These are phyloP conservation scores for Phytophthora parvispora DNA, from an alignment of 352 stramenopile genomes.

Conservation along the genomic window DNA sequence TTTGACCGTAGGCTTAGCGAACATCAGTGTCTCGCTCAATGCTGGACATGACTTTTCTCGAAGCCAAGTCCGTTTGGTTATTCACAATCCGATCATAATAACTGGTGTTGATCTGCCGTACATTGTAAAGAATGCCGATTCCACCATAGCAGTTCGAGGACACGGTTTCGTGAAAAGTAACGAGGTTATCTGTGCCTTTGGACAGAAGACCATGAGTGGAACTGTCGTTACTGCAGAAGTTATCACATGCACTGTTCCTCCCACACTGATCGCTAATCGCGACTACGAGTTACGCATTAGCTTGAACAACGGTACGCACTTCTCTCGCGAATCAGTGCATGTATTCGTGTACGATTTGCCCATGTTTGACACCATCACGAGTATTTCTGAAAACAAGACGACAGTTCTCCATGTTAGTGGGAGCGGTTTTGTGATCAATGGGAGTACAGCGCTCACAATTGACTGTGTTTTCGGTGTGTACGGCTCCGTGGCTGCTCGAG, in stretches of 20 bases:
- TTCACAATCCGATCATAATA: conserved; percentile 34
- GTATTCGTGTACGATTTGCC: conserved; percentile 34
- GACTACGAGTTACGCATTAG: conserved; percentile 41
- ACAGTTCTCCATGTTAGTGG: conserved; percentile 27
- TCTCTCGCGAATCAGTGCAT: conserved; percentile 12
- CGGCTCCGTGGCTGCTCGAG: conserved; percentile 3
- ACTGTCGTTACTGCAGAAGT: conserved; percentile 18
- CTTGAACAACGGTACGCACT: conserved; percentile 42
- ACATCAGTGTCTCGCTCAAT: conserved; percentile 51
- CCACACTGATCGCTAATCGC: conserved; percentile 1
- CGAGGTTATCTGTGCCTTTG: conserved; percentile 27
- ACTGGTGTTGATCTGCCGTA: conserved; percentile 22
- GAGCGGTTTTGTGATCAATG: conserved; percentile 33
- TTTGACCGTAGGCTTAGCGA: conserved; percentile 1
- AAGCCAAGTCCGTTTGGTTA: conserved; percentile 10
- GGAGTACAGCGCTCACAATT: conserved; percentile 15
- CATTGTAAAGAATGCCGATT: conserved; percentile 21
- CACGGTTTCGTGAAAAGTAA: conserved; percentile 27
- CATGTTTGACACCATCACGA: conserved; percentile 20
- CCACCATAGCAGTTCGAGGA: conserved; percentile 29
- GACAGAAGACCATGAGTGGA: background rate
- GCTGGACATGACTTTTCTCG: conserved; percentile 42
- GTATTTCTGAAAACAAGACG: background rate
- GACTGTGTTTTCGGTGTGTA: conserved; percentile 32
- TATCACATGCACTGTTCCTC: conserved; percentile 30